Evolutionary conservation across 2,329 filamentous ascomycete species (phyloP).

Genomic region (Colletotrichum euphorbiae): DNA sequence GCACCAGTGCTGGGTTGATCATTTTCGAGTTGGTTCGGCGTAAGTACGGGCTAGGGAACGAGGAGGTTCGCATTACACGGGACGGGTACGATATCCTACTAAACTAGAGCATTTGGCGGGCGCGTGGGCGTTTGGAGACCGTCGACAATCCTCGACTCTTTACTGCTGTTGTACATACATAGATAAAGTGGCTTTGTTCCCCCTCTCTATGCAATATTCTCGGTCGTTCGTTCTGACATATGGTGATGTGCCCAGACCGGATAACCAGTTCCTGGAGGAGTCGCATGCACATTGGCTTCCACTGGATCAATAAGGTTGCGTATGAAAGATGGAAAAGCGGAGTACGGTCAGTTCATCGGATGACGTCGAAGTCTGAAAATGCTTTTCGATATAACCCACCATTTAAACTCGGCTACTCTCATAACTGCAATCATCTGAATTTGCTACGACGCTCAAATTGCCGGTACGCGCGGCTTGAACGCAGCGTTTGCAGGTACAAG

Average conservation of each 20-base stretch:
- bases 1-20: constrained; percentile 80
- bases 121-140: constrained; percentile 26
- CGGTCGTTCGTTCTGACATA: too few species aligned
- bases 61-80: constrained; percentile 72
- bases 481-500: background rate
- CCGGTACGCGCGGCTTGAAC: too few species aligned
- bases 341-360: constrained; percentile 16
- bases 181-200: background rate
- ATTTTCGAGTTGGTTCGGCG: constrained; percentile 82
- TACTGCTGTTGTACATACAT: constrained; percentile 13
- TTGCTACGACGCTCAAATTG: background rate
- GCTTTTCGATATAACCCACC: too few species aligned
- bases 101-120: constrained; percentile 46
- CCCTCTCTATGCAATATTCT: background rate
- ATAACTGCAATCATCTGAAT: background rate
- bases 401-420: too few species aligned
- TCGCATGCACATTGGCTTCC: background rate
- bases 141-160: constrained; percentile 24
- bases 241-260: background rate
- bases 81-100: constrained; percentile 80
- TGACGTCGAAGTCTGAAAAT: constrained; percentile 26
- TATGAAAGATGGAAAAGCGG: constrained; percentile 17
- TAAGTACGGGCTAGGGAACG: constrained; percentile 74
- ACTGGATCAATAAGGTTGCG: constrained; percentile 9
- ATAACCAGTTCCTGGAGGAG: constrained; percentile 15